These are phyloP conservation scores for Solanum gandarillasii DNA, from an alignment of 257 asterid genomes.

Conservation along the genomic window DNA sequence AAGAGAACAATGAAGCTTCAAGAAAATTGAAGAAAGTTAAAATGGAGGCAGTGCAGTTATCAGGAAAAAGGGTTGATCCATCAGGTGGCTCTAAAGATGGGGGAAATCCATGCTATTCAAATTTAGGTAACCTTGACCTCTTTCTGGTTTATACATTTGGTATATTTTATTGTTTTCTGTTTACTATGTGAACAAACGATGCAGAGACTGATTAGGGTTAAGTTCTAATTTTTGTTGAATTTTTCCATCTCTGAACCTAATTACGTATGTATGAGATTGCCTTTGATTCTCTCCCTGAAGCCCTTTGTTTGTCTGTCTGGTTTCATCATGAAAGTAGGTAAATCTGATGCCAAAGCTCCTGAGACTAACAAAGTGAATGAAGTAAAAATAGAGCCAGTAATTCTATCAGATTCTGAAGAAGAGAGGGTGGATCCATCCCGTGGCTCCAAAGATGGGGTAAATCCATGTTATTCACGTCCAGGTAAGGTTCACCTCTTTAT, in stretches of 20 bases:
- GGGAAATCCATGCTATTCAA: neutral
- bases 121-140: neutral
- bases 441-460: neutral
- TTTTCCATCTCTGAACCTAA: neutral
- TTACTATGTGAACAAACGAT: neutral
- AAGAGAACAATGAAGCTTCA: neutral
- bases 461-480: neutral
- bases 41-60: neutral
- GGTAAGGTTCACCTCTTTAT: neutral
- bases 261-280: neutral
- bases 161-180: neutral
- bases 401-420: neutral
- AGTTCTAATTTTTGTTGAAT: neutral
- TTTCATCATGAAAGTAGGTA: neutral
- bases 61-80: neutral
- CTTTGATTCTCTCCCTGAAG: conserved; percentile 2
- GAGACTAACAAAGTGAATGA: conserved; percentile 9
- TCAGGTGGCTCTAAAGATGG: neutral
- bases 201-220: neutral
- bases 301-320: neutral
- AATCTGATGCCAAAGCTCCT: conserved; percentile 25
- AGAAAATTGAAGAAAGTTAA: neutral
- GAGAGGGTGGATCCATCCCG: neutral
- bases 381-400: neutral
- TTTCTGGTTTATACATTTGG: neutral